These are phyloP conservation scores for Leccinum cinnamomeum DNA, from an alignment of 1,284 basidiomycete genomes.

Conservation along the genomic window DNA sequence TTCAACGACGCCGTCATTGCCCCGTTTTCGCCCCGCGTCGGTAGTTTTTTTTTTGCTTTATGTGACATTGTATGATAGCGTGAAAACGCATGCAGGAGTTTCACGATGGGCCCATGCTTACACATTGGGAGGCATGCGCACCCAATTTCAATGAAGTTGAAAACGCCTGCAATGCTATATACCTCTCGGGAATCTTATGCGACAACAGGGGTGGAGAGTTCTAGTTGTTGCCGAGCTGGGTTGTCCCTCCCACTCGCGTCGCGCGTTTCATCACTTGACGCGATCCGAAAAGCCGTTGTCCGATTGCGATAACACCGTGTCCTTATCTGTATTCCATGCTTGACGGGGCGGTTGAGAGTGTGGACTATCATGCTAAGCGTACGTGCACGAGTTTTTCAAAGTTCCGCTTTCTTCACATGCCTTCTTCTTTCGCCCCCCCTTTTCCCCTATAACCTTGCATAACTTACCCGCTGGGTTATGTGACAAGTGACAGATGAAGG, in stretches of 20 bases:
- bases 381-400: not conserved
- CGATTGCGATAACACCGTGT: slow-evolving; percentile 7
- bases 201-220: not conserved
- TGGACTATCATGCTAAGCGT: not conserved
- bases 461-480: not conserved
- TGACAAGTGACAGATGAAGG: not conserved
- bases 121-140: not conserved
- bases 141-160: not conserved
- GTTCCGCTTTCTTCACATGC: not conserved
- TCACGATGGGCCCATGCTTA: not conserved
- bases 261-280: slow-evolving; percentile 1
- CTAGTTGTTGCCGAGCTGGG: slow-evolving; percentile 7
- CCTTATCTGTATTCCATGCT: not conserved
- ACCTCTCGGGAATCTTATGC: not conserved
- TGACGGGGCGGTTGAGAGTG: not conserved
- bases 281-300: slow-evolving; percentile 1
- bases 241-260: not conserved
- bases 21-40: not conserved
- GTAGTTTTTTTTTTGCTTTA: too few relatives aligned
- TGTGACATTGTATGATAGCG: too few relatives aligned
- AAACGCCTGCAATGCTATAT: not conserved
- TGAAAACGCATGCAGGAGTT: not conserved
- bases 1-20: not conserved
- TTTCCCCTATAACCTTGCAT: not conserved
- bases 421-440: not conserved